Conservation (phyloP, 768 basidiomycete genomes). For the Tubosaeta brunneosetosa region DNA sequence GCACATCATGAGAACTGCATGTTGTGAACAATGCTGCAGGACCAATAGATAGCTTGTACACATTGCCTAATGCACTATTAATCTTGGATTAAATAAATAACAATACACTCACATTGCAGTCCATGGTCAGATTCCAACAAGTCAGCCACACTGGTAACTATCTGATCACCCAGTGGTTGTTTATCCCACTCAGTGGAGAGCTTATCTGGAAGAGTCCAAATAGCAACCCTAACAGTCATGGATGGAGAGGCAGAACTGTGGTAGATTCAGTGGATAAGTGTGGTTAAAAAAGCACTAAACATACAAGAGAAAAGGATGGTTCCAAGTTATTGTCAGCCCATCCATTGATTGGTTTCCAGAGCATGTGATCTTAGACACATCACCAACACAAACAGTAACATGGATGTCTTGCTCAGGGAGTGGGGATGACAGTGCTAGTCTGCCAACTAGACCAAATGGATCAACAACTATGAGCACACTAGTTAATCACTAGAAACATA, state of each 20-base stretch:
- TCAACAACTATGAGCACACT: background rate
- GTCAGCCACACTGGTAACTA: background rate
- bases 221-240: background rate
- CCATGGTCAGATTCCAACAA: background rate
- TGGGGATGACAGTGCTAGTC: background rate
- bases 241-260: background rate
- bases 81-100: too few species aligned
- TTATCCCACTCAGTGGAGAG: background rate
- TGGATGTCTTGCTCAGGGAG: background rate
- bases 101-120: background rate
- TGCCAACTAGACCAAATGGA: background rate
- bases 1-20: background rate
- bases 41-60: background rate
- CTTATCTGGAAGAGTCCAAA: background rate
- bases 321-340: background rate
- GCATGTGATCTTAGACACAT: background rate
- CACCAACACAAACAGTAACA: background rate
- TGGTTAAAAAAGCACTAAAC: background rate
- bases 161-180: background rate
- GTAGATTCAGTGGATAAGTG: background rate
- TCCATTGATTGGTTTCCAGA: background rate
- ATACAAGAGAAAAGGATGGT: background rate
- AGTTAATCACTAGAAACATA: background rate
- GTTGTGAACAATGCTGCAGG: background rate
- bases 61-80: background rate